Percentiles rank a stretch among this genome's conserved stretches.
These are phyloP conservation scores for Punica granatum DNA, from an alignment of 345 rosid genomes.

Conservation along the genomic window DNA sequence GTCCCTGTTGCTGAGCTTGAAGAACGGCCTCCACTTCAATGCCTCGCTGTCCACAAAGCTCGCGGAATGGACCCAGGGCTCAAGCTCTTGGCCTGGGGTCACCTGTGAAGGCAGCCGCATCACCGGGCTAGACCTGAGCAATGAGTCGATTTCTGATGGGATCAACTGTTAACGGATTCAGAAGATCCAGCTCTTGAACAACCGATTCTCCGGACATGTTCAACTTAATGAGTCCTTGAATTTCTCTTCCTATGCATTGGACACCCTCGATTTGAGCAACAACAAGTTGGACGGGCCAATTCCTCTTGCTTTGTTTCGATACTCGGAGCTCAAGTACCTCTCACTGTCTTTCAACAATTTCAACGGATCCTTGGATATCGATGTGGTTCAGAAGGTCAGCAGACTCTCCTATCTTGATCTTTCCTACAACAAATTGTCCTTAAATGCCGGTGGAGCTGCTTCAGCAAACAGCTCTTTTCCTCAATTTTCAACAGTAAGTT, in stretches of 20 bases:
- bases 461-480: conserved; percentile 2
- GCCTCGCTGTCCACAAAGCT: conserved; percentile 6
- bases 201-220: conserved; percentile 22
- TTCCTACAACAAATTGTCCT: conserved; percentile 27
- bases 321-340: conserved; percentile 20
- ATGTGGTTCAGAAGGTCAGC: conserved; percentile 13
- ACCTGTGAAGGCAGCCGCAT: conserved; percentile 28
- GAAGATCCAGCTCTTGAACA: conserved; percentile 14
- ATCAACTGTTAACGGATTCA: conserved; percentile 13
- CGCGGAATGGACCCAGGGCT: conserved; percentile 19
- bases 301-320: conserved; percentile 16
- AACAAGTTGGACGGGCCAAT: conserved; percentile 33
- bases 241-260: conserved; percentile 11
- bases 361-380: conserved; percentile 22
- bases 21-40: conserved; percentile 15
- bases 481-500: conserved; percentile 14
- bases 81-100: conserved; percentile 36
- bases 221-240: conserved; percentile 2
- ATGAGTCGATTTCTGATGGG: conserved; percentile 18
- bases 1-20: conserved; percentile 24
- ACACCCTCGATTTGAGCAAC: conserved; percentile 32
- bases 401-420: conserved; percentile 36
- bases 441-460: conserved; percentile 3
- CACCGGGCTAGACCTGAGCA: conserved; percentile 30
- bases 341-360: conserved; percentile 38